Conservation (phyloP, 2,329 filamentous ascomycete genomes). For the Lecanicillium sp. region DNA sequence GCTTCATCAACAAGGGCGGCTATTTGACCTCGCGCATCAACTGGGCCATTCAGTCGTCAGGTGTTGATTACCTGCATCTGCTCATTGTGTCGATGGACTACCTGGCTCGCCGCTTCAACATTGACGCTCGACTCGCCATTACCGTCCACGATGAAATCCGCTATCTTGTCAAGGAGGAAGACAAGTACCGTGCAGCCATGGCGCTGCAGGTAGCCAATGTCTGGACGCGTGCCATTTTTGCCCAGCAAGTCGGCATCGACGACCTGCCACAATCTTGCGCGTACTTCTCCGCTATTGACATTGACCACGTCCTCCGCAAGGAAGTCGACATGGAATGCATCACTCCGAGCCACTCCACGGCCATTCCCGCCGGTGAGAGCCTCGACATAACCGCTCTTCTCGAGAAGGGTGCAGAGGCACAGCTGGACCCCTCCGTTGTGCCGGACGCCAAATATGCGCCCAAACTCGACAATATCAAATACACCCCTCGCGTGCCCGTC, state of each 20-base stretch:
- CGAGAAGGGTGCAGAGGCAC: constrained; percentile 59
- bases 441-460: constrained; percentile 48
- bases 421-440: constrained; percentile 56
- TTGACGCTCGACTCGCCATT: constrained; percentile 78
- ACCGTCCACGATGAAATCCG: constrained; percentile 98
- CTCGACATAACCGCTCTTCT: constrained; percentile 77
- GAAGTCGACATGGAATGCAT: constrained; percentile 98
- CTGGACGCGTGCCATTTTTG: constrained; percentile 97
- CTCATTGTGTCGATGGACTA: constrained; percentile 94
- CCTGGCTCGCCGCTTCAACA: constrained; percentile 74
- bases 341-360: constrained; percentile 73
- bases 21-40: constrained; percentile 97
- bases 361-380: constrained; percentile 79
- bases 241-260: constrained; percentile 91
- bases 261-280: constrained; percentile 91
- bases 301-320: constrained; percentile 92
- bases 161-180: constrained; percentile 77
- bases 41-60: constrained; percentile 97
- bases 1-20: constrained; percentile 78
- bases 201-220: constrained; percentile 89
- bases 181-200: constrained; percentile 85
- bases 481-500: constrained; percentile 65
- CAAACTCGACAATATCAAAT: constrained; percentile 53
- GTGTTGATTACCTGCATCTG: constrained; percentile 93
- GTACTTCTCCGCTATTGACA: constrained; percentile 92